phyloP scores from a whole-genome alignment of 768 basidiomycete species.

The Podaxis mareebaensis region DNA sequence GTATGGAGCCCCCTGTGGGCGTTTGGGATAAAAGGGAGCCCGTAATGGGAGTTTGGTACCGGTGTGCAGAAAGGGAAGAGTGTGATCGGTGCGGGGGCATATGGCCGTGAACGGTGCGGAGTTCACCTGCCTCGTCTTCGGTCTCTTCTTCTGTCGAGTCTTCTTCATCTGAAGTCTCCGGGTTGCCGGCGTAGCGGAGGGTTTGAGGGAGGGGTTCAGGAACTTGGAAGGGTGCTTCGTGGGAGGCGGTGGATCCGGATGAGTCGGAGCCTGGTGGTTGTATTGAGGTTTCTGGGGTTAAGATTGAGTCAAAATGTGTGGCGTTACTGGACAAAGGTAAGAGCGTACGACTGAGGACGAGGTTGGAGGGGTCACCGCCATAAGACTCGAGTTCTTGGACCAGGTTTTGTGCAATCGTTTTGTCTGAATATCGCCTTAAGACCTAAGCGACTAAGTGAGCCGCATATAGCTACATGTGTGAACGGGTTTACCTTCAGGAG shows the following conservation, averaged over 20 bases:
- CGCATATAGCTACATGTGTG: not conserved
- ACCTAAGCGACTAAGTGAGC: constrained; percentile 47
- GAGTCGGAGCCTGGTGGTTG: constrained; percentile 60
- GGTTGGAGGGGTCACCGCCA: constrained; percentile 63
- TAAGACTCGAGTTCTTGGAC: constrained; percentile 79
- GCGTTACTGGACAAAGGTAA: not conserved
- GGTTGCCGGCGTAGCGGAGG: constrained; percentile 8
- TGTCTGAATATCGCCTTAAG: constrained; percentile 80
- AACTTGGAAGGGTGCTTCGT: constrained; percentile 17
- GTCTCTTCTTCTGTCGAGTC: constrained; percentile 30
- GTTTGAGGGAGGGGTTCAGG: constrained; percentile 10
- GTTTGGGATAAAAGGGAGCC: constrained; percentile 62
- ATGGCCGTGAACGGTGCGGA: constrained; percentile 25
- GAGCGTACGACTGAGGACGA: constrained; percentile 63
- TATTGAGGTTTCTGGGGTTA: constrained; percentile 40
- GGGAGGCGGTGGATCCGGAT: constrained; percentile 62
- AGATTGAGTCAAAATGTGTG: not conserved
- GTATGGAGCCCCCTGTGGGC: constrained; percentile 31
- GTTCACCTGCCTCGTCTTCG: constrained; percentile 48
- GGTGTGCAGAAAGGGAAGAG: constrained; percentile 76
- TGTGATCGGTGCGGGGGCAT: constrained; percentile 48
- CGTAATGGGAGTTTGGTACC: constrained; percentile 77
- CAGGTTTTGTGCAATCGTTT: constrained; percentile 72
- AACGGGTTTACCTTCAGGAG: constrained; percentile 65
- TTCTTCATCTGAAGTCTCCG: constrained; percentile 13